Evolutionary conservation across 352 stramenopile genomes (phyloP).

Genomic region (Phytophthora boehmeriae): DNA sequence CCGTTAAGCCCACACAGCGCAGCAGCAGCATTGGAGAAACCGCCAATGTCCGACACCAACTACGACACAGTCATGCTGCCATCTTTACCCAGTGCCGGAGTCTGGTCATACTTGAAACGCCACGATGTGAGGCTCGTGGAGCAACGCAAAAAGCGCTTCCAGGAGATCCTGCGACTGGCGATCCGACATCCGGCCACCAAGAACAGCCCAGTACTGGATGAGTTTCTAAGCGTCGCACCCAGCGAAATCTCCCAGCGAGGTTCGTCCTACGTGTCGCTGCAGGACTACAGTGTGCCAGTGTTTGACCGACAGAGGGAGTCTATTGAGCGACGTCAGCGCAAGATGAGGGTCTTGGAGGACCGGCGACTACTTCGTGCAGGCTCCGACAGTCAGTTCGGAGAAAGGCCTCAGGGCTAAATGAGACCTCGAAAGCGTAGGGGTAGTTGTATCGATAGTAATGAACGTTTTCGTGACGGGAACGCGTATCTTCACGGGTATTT

Average conservation of each 20-base stretch:
- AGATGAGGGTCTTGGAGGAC: slow-evolving; percentile 70
- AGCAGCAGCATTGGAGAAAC: slow-evolving; percentile 25
- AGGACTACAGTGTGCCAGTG: slow-evolving; percentile 79
- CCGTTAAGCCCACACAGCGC: slow-evolving; percentile 50
- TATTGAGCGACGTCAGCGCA: slow-evolving; percentile 77
- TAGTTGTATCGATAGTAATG: slow-evolving; percentile 46
- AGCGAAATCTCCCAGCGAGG: slow-evolving; percentile 76
- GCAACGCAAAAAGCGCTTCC: slow-evolving; percentile 80
- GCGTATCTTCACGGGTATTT: background rate
- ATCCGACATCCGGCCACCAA: slow-evolving; percentile 80
- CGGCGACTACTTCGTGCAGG: slow-evolving; percentile 54
- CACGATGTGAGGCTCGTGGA: slow-evolving; percentile 82
- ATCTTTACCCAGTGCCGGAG: slow-evolving; percentile 66
- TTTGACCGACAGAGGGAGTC: slow-evolving; percentile 78
- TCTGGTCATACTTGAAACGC: slow-evolving; percentile 85
- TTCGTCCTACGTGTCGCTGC: slow-evolving; percentile 83
- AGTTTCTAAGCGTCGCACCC: slow-evolving; percentile 76
- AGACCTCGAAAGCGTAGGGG: slow-evolving; percentile 10
- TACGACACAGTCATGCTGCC: slow-evolving; percentile 61
- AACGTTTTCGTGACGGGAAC: slow-evolving; percentile 44
- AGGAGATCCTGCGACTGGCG: slow-evolving; percentile 81
- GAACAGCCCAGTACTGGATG: slow-evolving; percentile 62
- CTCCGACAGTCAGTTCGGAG: slow-evolving; percentile 39
- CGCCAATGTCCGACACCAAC: slow-evolving; percentile 43
- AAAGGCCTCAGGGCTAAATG: slow-evolving; percentile 23